phyloP scores from a whole-genome alignment of 768 basidiomycete genomes.

The Chalciporus chontae region DNA sequence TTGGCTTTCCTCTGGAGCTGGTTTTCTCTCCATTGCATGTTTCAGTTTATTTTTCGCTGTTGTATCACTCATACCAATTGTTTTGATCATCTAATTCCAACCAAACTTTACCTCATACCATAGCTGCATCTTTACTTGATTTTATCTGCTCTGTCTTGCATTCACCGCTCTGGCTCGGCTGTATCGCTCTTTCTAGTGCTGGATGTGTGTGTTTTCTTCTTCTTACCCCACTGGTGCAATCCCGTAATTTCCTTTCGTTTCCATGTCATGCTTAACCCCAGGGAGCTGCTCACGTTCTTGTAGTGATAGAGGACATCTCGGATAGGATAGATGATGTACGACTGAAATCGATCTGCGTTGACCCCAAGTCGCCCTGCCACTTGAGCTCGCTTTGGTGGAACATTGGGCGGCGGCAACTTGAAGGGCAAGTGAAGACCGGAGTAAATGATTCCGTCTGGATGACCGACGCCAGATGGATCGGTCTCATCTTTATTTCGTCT shows the following conservation, averaged over 20 bases:
- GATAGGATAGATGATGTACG: conserved; percentile 6
- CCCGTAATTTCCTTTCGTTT: background rate
- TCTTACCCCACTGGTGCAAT: background rate
- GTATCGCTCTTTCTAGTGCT: background rate
- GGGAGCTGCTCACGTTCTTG: conserved; percentile 1
- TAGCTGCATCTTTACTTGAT: conserved; percentile 11
- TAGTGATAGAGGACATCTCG: conserved; percentile 4
- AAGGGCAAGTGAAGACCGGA: too few relatives aligned
- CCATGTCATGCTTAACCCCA: background rate
- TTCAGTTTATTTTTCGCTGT: background rate
- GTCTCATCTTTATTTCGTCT: too few relatives aligned
- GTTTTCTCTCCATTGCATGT: conserved; percentile 5
- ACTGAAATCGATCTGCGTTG: background rate
- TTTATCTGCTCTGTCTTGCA: background rate
- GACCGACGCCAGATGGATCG: too few relatives aligned
- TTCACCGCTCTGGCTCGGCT: background rate
- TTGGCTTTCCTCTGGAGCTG: conserved; percentile 14
- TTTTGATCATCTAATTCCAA: conserved; percentile 3
- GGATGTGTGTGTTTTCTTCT: background rate
- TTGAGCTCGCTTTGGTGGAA: too few relatives aligned
- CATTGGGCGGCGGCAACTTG: too few relatives aligned
- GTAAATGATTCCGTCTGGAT: too few relatives aligned
- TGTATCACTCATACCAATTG: conserved; percentile 14
- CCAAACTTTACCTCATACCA: conserved; percentile 12
- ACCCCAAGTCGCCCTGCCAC: too few relatives aligned